Base-by-base conservation (phyloP, 345 rosid genomes). In the Salix udensis region DNA sequence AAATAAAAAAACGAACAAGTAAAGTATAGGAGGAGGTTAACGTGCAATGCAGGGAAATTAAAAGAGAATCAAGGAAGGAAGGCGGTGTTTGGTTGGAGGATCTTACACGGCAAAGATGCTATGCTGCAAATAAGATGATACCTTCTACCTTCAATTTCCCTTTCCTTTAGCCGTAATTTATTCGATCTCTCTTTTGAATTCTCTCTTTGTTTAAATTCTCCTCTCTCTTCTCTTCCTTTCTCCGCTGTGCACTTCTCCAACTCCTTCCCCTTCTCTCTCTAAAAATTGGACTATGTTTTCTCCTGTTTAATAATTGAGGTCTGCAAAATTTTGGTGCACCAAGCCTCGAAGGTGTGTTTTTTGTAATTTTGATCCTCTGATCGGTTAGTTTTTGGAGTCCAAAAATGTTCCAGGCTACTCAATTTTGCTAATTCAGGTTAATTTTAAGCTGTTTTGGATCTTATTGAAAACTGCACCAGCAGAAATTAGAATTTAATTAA, bases 31-130 rank as follows among this genome's bases (percentile, higher is more conserved):
- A 34, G 68, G 84, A 50, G 80, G 87, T 80, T 89, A 76, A 88
- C 93, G 87, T 89, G 88, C 81, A 88, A 85, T 88, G 87, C 83
- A 81, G 91, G 88, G 77, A 82, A 87, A 73, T 66, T 66, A 66
- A 73, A 74, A 76, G 74, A 71, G 84, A 77, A 85, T 77, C 74
- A 75, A 66, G 28, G 52, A 68, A 68, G 53, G 71, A 24, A 42
- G 46, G 53, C 8, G 15, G 52, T 42, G 44, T 21, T 19, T 30
- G 69, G 69, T 76, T 73, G 78, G 84, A 77, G 78, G 78, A 82
- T 81, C 87, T 85, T 84, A 39, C 86, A 87, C 84, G 92, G 85
- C 82, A 55, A 55, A 55, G 28, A 55, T 55, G 28, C 64, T 42
- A 39, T 68, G 46, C 52, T n/a, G 28, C 19, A 10, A 68, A 37